Conservation (phyloP, 495 filamentous ascomycete genomes). For the Lophium mytilinum region DNA sequence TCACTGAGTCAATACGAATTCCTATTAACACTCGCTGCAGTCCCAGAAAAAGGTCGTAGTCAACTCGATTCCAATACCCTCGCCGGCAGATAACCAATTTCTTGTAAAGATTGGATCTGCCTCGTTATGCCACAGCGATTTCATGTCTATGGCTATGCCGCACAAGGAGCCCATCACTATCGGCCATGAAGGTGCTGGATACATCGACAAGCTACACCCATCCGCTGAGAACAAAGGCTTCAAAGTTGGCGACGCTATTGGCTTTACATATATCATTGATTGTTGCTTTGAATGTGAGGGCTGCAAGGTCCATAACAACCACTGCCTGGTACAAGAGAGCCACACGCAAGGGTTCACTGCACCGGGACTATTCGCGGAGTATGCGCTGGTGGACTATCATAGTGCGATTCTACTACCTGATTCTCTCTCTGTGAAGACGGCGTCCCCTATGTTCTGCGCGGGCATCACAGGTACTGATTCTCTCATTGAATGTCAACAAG, state of each 20-base stretch:
- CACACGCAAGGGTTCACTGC: slow-evolving; percentile 24
- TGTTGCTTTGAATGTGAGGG: slow-evolving; percentile 34
- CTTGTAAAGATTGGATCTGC: slow-evolving; percentile 26
- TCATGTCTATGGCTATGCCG: slow-evolving; percentile 25
- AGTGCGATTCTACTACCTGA: slow-evolving; percentile 22
- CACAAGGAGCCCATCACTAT: slow-evolving; percentile 24
- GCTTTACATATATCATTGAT: slow-evolving; percentile 34
- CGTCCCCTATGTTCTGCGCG: slow-evolving; percentile 27
- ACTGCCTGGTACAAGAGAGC: slow-evolving; percentile 24
- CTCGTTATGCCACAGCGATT: slow-evolving; percentile 26
- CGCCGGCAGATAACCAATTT: slow-evolving; percentile 18
- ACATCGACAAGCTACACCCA: slow-evolving; percentile 9
- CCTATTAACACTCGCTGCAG: neutral
- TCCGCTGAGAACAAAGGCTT: slow-evolving; percentile 27
- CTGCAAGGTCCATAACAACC: slow-evolving; percentile 30
- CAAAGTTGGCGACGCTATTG: slow-evolving; percentile 32
- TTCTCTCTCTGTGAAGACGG: slow-evolving; percentile 13
- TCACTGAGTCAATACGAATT: neutral
- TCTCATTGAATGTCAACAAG: neutral
- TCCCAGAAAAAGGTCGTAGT: slow-evolving; percentile 17
- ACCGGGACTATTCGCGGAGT: slow-evolving; percentile 25
- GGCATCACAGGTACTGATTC: slow-evolving; percentile 18
- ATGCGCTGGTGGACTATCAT: slow-evolving; percentile 21
- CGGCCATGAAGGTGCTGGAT: slow-evolving; percentile 27
- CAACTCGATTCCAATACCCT: slow-evolving; percentile 19